A percentile compares a stretch with the other conserved stretches of the same genome.
phyloP scores from a whole-genome alignment of 495 filamentous ascomycete genomes.

The Neurospora sp. region DNA sequence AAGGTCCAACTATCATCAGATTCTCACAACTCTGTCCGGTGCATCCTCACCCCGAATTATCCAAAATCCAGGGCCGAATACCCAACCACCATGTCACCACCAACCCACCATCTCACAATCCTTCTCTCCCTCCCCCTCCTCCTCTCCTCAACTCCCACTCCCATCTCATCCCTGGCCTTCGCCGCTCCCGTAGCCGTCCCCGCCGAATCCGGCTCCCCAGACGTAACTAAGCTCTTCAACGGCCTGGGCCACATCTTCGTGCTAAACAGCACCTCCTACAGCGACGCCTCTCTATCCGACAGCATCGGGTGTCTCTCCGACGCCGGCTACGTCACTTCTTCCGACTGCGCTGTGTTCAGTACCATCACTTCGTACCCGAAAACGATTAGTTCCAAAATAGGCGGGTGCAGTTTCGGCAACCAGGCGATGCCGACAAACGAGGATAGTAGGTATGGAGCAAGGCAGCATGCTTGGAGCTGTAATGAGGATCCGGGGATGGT shows the following conservation, averaged over 20 bases:
- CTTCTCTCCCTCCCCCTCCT: neutral
- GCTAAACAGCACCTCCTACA: conserved; percentile 16
- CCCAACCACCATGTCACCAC: too few relatives aligned
- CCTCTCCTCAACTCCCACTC: neutral
- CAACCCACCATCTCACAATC: neutral
- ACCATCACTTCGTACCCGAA: conserved; percentile 11
- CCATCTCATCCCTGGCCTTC: neutral
- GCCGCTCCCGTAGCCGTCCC: neutral
- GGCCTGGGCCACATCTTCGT: conserved; percentile 22
- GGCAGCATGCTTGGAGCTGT: conserved; percentile 20
- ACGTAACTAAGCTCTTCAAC: conserved; percentile 8
- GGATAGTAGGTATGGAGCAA: conserved; percentile 24
- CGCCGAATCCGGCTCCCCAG: neutral
- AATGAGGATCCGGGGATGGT: neutral
- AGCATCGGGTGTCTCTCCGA: conserved; percentile 26
- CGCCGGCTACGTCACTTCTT: conserved; percentile 10
- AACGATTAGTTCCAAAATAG: conserved; percentile 17
- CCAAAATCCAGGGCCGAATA: too few relatives aligned
- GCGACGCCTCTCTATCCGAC: conserved; percentile 5
- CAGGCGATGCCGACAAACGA: conserved; percentile 19
- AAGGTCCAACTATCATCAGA: neutral
- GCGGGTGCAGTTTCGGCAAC: conserved; percentile 26
- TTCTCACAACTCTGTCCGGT: neutral
- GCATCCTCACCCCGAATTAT: neutral
- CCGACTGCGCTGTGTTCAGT: conserved; percentile 25